These are phyloP conservation scores for Dothideomycetes sp. DNA, from an alignment of 2,329 filamentous ascomycete species.

Conservation along the genomic window DNA sequence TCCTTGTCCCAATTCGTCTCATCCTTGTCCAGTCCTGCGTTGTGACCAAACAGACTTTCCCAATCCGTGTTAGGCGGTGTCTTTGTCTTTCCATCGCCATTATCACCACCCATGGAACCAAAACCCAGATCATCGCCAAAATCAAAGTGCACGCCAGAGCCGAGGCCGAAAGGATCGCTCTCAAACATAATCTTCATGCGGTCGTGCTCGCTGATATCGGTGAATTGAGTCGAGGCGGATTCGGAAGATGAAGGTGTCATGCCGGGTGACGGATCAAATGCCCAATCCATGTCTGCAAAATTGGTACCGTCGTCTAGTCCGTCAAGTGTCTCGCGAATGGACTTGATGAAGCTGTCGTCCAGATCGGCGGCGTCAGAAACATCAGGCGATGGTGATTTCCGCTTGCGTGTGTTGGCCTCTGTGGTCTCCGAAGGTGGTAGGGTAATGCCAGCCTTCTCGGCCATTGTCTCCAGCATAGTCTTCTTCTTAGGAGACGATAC, in stretches of 20 bases:
- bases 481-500: conserved; percentile 18
- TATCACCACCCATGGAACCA: conserved; percentile 3
- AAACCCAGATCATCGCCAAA: conserved; percentile 7
- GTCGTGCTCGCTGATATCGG: conserved; percentile 36
- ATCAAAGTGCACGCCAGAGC: conserved; percentile 8
- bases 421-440: conserved; percentile 18
- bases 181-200: conserved; percentile 31
- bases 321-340: conserved; percentile 18
- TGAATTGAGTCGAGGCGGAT: conserved; percentile 29
- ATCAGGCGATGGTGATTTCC: conserved; percentile 15
- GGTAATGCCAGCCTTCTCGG: conserved; percentile 14
- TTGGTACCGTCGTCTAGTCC: conserved; percentile 16
- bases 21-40: conserved; percentile 9
- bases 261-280: conserved; percentile 22
- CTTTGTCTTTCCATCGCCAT: neutral
- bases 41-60: conserved; percentile 5
- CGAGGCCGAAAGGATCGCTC: conserved; percentile 21
- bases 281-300: conserved; percentile 14
- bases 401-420: conserved; percentile 18
- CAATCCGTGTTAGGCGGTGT: conserved; percentile 2
- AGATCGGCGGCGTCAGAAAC: neutral
- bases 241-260: conserved; percentile 17
- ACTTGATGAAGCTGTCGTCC: conserved; percentile 13
- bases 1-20: conserved; percentile 11
- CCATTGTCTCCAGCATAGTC: conserved; percentile 22